These are phyloP conservation scores for Termitomyces bulborhizus DNA, from an alignment of 768 basidiomycete species.

Conservation along the genomic window DNA sequence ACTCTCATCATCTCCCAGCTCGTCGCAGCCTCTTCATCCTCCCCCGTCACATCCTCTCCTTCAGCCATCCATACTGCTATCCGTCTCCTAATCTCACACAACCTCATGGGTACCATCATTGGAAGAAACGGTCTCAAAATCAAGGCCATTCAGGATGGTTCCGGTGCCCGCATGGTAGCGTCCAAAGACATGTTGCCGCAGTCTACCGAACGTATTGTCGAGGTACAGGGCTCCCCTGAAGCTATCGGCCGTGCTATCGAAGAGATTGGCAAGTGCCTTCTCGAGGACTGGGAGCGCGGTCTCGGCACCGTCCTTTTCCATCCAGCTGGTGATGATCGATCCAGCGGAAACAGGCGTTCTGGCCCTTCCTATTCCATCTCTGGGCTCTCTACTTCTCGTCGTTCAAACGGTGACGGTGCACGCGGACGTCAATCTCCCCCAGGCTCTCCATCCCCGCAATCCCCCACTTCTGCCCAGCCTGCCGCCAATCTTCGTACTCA, in stretches of 20 bases:
- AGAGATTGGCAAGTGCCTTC: conserved; percentile 91
- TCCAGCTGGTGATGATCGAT: conserved; percentile 77
- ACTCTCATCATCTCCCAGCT: conserved; percentile 91
- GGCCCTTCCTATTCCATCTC: conserved; percentile 42
- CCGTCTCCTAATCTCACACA: conserved; percentile 96
- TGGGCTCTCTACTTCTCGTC: conserved; percentile 46
- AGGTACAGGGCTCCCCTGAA: conserved; percentile 92
- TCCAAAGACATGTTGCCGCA: conserved; percentile 99
- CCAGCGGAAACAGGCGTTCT: conserved; percentile 40
- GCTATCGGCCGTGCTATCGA: conserved; percentile 89
- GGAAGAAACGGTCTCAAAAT: conserved; percentile 96
- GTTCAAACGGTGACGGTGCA: conserved; percentile 55
- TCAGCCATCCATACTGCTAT: conserved; percentile 84
- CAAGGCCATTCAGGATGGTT: conserved; percentile 95
- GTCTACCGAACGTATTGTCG: conserved; percentile 97
- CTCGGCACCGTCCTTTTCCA: conserved; percentile 94
- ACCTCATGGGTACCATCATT: conserved; percentile 98
- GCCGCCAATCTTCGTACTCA: conserved; percentile 90
- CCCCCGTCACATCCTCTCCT: conserved; percentile 60
- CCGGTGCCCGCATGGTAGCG: conserved; percentile 97
- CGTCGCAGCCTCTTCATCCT: conserved; percentile 73
- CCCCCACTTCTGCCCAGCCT: conserved; percentile 48
- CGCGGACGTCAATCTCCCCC: conserved; percentile 46
- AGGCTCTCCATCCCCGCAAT: conserved; percentile 37
- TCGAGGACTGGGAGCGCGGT: conserved; percentile 96